Evolutionary conservation across 106 monocot species (phyloP).

Genomic region (Dioscorea dumetorum): DNA sequence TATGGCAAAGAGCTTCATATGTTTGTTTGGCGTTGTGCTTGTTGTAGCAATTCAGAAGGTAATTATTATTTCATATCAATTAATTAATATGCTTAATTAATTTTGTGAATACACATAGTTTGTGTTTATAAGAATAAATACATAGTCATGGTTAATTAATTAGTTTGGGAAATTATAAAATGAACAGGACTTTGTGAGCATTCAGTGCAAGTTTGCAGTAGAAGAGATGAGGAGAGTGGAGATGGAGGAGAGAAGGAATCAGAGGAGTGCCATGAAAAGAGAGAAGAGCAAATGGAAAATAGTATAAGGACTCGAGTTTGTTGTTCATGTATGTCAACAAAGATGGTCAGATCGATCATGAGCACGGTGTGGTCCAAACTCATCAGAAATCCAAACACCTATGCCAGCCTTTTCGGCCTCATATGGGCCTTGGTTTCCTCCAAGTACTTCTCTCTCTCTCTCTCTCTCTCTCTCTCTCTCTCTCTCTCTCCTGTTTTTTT

Average conservation of each 20-base stretch:
- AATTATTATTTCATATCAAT: too few species aligned
- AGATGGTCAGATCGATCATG: too few species aligned
- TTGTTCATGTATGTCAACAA: not conserved
- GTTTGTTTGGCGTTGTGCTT: not conserved
- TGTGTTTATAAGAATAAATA: too few species aligned
- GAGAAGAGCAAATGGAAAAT: not conserved
- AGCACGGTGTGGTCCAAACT: constrained; percentile 46
- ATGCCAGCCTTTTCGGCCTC: constrained; percentile 49
- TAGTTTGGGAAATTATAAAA: too few species aligned
- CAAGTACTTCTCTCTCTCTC: constrained; percentile 60
- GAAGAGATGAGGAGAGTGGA: constrained; percentile 20
- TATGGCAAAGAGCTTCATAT: not conserved
- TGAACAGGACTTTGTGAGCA: too few species aligned
- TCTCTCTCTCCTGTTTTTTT: too few species aligned
- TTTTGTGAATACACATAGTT: too few species aligned
- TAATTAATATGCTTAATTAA: too few species aligned
- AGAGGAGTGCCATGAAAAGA: constrained; percentile 12
- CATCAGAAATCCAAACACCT: constrained; percentile 59
- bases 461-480: too few species aligned
- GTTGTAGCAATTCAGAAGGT: constrained; percentile 2
- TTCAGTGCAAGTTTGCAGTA: not conserved
- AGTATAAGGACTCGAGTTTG: constrained; percentile 16
- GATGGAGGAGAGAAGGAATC: constrained; percentile 8
- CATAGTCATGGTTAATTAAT: too few species aligned
- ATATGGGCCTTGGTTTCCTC: constrained; percentile 65